A percentile compares a stretch with the other conserved stretches of the same genome.
Conservation (phyloP, 148 eudicot species). For the Drosera capensis region DNA sequence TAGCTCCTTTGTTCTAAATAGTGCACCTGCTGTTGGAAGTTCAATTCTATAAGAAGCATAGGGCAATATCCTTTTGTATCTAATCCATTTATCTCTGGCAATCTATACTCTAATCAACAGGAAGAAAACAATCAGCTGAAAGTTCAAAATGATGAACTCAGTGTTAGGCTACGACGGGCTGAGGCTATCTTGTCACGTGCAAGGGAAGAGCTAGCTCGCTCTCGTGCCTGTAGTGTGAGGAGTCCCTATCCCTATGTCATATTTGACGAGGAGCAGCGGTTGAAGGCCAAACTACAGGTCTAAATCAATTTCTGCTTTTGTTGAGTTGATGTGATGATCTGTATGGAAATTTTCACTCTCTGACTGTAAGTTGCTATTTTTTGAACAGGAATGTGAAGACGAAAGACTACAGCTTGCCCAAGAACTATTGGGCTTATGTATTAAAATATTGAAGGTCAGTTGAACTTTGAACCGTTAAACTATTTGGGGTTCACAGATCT, state of each 20-base stretch:
- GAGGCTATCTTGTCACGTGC: constrained; percentile 30
- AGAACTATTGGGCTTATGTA: constrained; percentile 50
- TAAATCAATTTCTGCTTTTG: constrained; percentile 1
- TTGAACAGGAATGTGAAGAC: constrained; percentile 54
- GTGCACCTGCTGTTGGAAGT: neutral
- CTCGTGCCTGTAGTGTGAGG: constrained; percentile 33
- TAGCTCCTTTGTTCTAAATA: too few species aligned
- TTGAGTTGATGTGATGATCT: too few species aligned
- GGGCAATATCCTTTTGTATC: neutral
- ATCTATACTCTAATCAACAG: constrained; percentile 25
- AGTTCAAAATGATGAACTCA: constrained; percentile 58
- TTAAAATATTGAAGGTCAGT: constrained; percentile 62
- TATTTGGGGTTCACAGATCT: too few species aligned
- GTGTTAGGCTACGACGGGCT: constrained; percentile 33
- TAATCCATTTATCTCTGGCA: neutral
- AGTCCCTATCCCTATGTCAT: constrained; percentile 23
- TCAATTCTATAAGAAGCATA: too few species aligned
- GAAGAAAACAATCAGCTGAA: constrained; percentile 74
- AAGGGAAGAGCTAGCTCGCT: constrained; percentile 39
- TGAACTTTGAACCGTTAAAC: neutral
- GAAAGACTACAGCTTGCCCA: constrained; percentile 65
- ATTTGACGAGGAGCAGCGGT: constrained; percentile 32
- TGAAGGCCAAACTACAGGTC: constrained; percentile 48
- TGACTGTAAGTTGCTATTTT: neutral
- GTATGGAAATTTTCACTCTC: too few species aligned